Conservation (phyloP, 2,329 filamentous ascomycete species). For the Aspergillus arachidicola region DNA sequence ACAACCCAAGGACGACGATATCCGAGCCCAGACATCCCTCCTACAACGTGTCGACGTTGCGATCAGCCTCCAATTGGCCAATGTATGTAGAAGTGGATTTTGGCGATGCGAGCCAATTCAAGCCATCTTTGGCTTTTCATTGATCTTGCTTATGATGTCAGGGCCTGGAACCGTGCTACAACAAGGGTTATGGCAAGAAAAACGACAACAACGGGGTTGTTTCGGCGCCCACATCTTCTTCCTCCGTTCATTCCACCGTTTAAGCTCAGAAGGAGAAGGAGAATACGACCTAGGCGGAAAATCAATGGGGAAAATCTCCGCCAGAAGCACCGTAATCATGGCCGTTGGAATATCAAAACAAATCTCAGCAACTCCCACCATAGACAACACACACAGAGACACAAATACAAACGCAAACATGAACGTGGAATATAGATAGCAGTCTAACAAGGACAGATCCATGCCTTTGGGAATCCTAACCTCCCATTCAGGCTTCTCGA, state of each 20-base stretch:
- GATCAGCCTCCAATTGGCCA: background rate
- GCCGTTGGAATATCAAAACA: background rate
- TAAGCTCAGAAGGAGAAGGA: no score
- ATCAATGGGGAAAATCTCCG: no score
- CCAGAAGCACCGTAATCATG: no score
- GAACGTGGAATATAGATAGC: no score
- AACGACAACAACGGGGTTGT: no score
- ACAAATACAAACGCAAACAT: no score
- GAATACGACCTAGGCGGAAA: no score
- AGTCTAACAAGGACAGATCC: slow-evolving; percentile 24
- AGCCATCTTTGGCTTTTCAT: background rate
- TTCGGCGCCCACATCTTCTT: no score
- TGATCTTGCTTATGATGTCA: background rate
- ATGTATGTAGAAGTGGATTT: background rate
- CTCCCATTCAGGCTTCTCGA: slow-evolving; percentile 20
- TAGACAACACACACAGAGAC: no score
- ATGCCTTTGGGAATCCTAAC: slow-evolving; percentile 22
- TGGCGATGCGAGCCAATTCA: background rate
- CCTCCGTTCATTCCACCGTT: no score
- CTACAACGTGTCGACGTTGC: background rate
- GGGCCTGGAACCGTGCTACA: background rate
- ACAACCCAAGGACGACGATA: background rate
- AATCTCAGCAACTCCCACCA: background rate
- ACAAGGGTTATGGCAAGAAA: no score
- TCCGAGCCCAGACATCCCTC: background rate